Base-by-base conservation (phyloP, 2,329 filamentous ascomycete genomes). In the Helminthosporium solani region DNA sequence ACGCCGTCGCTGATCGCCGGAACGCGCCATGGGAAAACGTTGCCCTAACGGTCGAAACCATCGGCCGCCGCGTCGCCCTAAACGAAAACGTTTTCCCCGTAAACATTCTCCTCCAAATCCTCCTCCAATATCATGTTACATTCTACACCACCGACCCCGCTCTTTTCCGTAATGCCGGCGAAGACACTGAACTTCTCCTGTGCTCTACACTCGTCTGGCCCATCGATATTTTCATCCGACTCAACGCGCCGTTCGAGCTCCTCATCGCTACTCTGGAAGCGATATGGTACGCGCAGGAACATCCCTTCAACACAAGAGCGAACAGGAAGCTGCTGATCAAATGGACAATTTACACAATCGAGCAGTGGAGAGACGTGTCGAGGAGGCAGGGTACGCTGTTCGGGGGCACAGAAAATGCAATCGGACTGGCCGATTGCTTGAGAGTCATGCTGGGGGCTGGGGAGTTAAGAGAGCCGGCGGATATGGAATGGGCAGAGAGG, bases 21-120 rank as follows among this genome's bases (percentile, higher is more conserved):
- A 63, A 68, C 2, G 71, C 81, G 33, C 85, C 87, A 0, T 92
- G 87, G 70, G 88, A 92, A 67, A 78, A 78, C 2, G 79, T 94
- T 3, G 78, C 85, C 3, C 73, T 81, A 40, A 77, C 78, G 48
- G 74, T 84, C n/a, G 77, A 80, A 50, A 74, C 74, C 31, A 72
- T 86, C 15, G 82, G 81, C 15, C 73, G 73, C 43, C 76, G 80
- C 18, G 73, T 85, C 19, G 73, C 76, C 44, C 73, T 79, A 55
- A 81, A 79, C 33, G 79, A 82, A 41, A 59, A 76, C 21, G 72
- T 78, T 12, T 83, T 83, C 66, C 78, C 79, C 2, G 70, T 82
- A n/a, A 71, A 68, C 44, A 65, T 68, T 31, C 53, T 67, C 19
- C 54, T 70, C 21, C 66, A 68, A 33, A 48, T 69, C 7, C 55